Conservation (phyloP, 2,329 filamentous ascomycete genomes). For the Cercospora zeae-maydis region DNA sequence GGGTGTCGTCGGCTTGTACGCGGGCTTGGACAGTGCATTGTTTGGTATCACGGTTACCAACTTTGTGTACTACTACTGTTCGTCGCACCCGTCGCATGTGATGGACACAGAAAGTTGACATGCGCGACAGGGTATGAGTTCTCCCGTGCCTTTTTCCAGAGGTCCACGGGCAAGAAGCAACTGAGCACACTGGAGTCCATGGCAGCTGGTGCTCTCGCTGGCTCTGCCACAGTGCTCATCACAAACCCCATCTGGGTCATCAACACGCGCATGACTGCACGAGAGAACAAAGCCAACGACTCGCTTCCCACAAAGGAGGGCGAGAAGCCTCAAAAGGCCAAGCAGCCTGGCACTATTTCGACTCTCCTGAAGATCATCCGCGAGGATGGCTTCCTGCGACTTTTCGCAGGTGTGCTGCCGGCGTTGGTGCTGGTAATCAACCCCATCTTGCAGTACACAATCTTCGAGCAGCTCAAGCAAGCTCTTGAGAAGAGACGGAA, state of each 20-base stretch:
- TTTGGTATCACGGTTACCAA: constrained; percentile 99
- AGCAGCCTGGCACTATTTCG: constrained; percentile 68
- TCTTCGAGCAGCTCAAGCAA: constrained; percentile 98
- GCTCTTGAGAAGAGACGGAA: constrained; percentile 69
- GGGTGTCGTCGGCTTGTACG: constrained; percentile 82
- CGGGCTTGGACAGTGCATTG: constrained; percentile 86
- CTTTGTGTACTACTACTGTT: constrained; percentile 99
- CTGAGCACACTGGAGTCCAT: constrained; percentile 91
- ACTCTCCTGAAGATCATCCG: constrained; percentile 76
- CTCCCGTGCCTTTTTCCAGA: constrained; percentile 82
- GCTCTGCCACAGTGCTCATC: constrained; percentile 87
- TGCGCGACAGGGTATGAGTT: constrained; percentile 74
- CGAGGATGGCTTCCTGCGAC: constrained; percentile 76
- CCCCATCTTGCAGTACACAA: constrained; percentile 96
- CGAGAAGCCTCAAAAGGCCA: constrained; percentile 45
- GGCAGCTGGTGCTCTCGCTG: constrained; percentile 89
- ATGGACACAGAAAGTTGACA: constrained; percentile 1
- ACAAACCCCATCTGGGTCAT: constrained; percentile 99
- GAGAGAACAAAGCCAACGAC: constrained; percentile 58
- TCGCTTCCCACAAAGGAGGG: constrained; percentile 36
- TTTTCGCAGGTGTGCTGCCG: constrained; percentile 90
- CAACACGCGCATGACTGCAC: constrained; percentile 96
- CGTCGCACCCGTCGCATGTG: constrained; percentile 7
- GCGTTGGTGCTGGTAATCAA: constrained; percentile 95
- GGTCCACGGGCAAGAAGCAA: constrained; percentile 69